Conservation (phyloP, 2,329 filamentous ascomycete species). For the Trichoderma koningii region DNA sequence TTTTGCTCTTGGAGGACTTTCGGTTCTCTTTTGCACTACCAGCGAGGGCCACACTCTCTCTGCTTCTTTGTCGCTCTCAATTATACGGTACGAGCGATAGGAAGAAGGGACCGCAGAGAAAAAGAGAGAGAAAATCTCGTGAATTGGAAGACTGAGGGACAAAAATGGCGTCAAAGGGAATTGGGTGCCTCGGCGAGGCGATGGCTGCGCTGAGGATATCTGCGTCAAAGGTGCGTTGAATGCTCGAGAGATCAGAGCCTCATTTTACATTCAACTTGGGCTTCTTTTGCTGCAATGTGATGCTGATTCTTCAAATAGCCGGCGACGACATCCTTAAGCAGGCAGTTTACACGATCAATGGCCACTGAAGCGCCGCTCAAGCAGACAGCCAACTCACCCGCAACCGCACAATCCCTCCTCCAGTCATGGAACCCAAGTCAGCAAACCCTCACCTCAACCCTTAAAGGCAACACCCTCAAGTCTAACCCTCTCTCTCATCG, state of each 20-base stretch:
- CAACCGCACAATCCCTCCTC: constrained; percentile 40
- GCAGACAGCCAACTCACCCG: constrained; percentile 41
- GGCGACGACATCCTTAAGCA: constrained; percentile 44
- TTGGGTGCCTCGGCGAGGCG: constrained; percentile 55
- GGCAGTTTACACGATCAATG: constrained; percentile 56
- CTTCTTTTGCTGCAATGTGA: background rate
- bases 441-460: constrained; percentile 24
- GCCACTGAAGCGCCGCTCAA: constrained; percentile 54
- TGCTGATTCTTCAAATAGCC: constrained; percentile 10
- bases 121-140: background rate
- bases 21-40: background rate
- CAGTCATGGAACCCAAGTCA: constrained; percentile 52
- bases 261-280: background rate
- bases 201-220: constrained; percentile 53
- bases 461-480: background rate
- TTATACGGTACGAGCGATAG: background rate
- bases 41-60: background rate
- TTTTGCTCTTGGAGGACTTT: constrained; percentile 26
- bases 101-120: too few relatives aligned
- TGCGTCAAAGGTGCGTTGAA: constrained; percentile 40
- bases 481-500: constrained; percentile 12
- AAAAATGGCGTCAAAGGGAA: constrained; percentile 45
- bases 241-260: background rate
- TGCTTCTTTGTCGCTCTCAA: background rate
- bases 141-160: constrained; percentile 25